Evolutionary conservation across 257 asterid species (phyloP).

Genomic region (Nicotiana obtusifolia): DNA sequence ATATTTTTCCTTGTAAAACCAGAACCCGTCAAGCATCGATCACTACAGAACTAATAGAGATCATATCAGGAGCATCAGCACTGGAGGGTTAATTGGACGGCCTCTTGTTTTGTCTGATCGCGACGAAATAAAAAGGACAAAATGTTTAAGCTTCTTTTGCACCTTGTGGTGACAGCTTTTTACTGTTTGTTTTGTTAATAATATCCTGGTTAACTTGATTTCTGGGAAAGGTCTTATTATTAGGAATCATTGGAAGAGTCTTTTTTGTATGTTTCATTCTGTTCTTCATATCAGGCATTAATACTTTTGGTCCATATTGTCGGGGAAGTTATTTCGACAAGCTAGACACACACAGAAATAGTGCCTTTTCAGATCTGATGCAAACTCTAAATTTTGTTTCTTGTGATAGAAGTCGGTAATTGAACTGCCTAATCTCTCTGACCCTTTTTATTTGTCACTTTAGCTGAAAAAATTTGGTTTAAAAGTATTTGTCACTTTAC

Average conservation of each 20-base stretch:
- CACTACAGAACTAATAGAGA: constrained; percentile 82
- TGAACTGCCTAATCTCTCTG: neutral
- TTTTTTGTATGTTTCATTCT: neutral
- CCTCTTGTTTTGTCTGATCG: constrained; percentile 17
- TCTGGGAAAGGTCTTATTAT: neutral
- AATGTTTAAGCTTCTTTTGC: neutral
- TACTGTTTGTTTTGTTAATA: neutral
- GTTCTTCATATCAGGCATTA: neutral
- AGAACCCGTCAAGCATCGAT: constrained; percentile 96
- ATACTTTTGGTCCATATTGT: neutral
- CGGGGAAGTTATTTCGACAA: neutral
- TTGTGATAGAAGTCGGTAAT: neutral
- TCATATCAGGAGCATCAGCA: constrained; percentile 95
- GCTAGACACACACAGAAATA: too few species aligned
- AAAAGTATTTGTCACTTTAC: neutral
- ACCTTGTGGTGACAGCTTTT: neutral
- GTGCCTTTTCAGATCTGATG: neutral
- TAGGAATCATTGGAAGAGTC: neutral
- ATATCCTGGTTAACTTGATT: neutral
- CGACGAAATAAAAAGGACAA: constrained; percentile 42
- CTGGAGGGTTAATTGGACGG: constrained; percentile 41
- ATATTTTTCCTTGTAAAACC: constrained; percentile 5
- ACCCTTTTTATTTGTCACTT: neutral
- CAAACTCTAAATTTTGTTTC: neutral
- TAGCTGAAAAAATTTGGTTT: neutral